Evolutionary conservation across 2,329 filamentous ascomycete species (phyloP), one percentile per base, ranked within the genome.

Genomic region (Ascochyta fabae): DNA sequence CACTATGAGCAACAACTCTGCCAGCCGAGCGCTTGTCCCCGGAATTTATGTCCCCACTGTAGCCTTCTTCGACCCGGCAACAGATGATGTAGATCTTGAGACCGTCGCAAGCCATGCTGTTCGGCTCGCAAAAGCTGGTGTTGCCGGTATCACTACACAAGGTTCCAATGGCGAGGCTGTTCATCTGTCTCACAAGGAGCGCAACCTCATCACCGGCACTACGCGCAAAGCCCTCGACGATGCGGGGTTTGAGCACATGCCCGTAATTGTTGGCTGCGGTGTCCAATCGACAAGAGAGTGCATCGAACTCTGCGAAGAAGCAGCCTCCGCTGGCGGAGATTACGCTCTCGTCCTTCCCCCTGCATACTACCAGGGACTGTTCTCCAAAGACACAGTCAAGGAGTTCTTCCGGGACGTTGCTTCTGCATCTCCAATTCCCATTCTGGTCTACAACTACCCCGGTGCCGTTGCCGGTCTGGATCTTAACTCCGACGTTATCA

Each of bases 131-230:
- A 74, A 83, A 52, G 85, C 88, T 26, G 90, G 90, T 60, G 85
- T 93, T 38, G 84, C 87, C 15, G 89, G 90, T 19, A 81, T 94
- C 42, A 88, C 89, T 44, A 90, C 88, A 10, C 90, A 92, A 73
- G 90, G 90, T 42, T 91, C 88, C 70, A 94, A 94, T 70, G 90
- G 90, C 66, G 91, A 95, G 79, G 90, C 91, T 7, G 89, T 92
- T 12, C 90, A 92, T 69, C 82, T 94, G 31, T 86, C 87, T 39
- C 87, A 88, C 65, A 79, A 83, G 23, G 90, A 94, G 77, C 85
- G 90, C 56, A 83, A 84, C 43, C 78, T 85, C 47, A 85, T 94
- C 65, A 92, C 88, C 6, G 78, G 79, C 46, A 86, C 87, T 31
- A 92, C 89, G 1, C 86, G 90, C 36, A 81, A 84, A 58, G 88